Base-by-base conservation (phyloP, 1,284 basidiomycete genomes). In the Pisolithus thermaeus region DNA sequence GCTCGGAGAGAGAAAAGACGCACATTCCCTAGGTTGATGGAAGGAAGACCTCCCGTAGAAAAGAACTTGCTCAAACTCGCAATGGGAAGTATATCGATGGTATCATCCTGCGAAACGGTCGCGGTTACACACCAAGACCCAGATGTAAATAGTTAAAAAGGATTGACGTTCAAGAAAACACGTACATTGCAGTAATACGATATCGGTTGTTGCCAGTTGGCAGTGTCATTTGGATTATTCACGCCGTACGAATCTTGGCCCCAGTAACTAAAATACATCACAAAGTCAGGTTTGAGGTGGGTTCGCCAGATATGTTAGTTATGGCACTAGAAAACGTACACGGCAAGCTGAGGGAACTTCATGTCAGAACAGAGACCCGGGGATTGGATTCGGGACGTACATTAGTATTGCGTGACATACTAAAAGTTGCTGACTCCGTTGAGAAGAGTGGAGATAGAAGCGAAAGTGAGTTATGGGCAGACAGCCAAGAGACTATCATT, bases 31-130 rank as follows among this genome's bases (percentile, higher is more conserved):
- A 86, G 66, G 63, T 86, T 72, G 54, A 86, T 73, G 9, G 76
- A 75, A 1, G 83, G 84, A 14, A 81, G 63, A 44, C 74, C 75
- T 3, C 79, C 81, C 35, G 72, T 70, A 30, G 72, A 73, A 62
- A 77, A 80, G 64, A 81, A 83, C 20, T 76, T 70, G 54, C 78
- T 70, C 46, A 86, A 59, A 64, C 85, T 86, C 1, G 81, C 81
- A 32, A 85, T 57, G 0, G 82, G 81, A 43, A 84, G 71, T 32
- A 70, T 74, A n/a, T 30, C 3, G 8, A 45, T 44, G 12, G 32
- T 20, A 20, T 18, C 32, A n/a, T 50, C 28, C 27, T 44, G 20
- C 20, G 6, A 23, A 22, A 35, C 12, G 32, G 14, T 14, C 5
- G 32, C 22, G n/a, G 39, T 41, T 12, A 41, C n/a, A 23, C 9